Conservation (phyloP, 1,139 yeast species). For the Saccharomycopsis crataegensis region DNA sequence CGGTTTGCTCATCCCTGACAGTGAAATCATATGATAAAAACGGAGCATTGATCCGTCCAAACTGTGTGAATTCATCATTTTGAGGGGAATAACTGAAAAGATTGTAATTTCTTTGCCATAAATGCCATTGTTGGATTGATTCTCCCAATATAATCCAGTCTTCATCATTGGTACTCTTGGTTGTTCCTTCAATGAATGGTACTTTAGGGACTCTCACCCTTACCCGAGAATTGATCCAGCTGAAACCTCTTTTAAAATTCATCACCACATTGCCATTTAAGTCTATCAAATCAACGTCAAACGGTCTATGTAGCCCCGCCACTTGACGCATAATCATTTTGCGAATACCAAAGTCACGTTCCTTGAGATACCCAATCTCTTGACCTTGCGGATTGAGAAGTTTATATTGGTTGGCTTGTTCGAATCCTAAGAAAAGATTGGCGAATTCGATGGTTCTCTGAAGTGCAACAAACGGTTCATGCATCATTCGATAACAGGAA, state of each 20-base stretch:
- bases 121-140: conserved; percentile 86
- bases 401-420: conserved; percentile 77
- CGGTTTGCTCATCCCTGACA: conserved; percentile 48
- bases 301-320: conserved; percentile 78
- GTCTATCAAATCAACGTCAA: conserved; percentile 74
- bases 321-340: conserved; percentile 74
- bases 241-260: conserved; percentile 74
- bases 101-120: conserved; percentile 84
- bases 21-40: conserved; percentile 84
- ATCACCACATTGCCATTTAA: conserved; percentile 58
- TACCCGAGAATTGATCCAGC: conserved; percentile 82
- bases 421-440: conserved; percentile 82
- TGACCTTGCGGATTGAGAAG: conserved; percentile 69
- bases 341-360: conserved; percentile 64
- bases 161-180: conserved; percentile 26
- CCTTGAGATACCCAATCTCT: conserved; percentile 73
- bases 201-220: conserved; percentile 54
- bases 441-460: conserved; percentile 84
- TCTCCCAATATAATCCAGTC: conserved; percentile 59
- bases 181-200: conserved; percentile 11
- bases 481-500: conserved; percentile 34
- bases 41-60: conserved; percentile 82
- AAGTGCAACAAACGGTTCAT: conserved; percentile 76
- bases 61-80: conserved; percentile 39
- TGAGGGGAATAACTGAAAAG: conserved; percentile 37